Evolutionary conservation across 345 rosid genomes (phyloP).

Genomic region (Cochlearia excelsa): DNA sequence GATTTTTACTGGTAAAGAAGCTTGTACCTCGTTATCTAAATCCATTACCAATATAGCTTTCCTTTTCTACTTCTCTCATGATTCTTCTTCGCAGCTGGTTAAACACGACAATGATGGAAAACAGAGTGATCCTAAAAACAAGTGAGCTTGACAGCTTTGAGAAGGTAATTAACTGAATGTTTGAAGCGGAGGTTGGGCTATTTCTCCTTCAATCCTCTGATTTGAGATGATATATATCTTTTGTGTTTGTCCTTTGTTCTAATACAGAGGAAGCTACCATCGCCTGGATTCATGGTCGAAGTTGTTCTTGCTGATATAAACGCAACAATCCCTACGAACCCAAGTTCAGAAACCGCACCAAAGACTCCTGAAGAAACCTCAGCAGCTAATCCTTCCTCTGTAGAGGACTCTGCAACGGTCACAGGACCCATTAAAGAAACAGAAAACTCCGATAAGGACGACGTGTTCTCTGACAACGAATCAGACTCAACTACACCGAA

Average conservation of each 20-base stretch:
- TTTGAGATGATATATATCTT: conserved; percentile 5
- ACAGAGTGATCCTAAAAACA: conserved; percentile 59
- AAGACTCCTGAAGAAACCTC: conserved; percentile 46
- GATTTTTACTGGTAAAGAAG: conserved; percentile 79
- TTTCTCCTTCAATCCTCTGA: conserved; percentile 2
- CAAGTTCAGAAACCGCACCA: conserved; percentile 37
- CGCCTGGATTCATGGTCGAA: conserved; percentile 83
- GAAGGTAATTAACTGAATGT: conserved; percentile 47
- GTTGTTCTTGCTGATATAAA: conserved; percentile 57
- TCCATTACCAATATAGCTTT: conserved; percentile 1
- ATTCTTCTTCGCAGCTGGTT: conserved; percentile 54
- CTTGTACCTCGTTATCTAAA: conserved; percentile 5
- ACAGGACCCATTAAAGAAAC: conserved; percentile 44
- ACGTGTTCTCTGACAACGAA: conserved; percentile 74
- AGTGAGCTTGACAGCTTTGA: conserved; percentile 73
- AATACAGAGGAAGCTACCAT: conserved; percentile 78
- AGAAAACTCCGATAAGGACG: conserved; percentile 53
- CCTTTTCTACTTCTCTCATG: conserved; percentile 18
- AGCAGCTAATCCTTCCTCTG: conserved; percentile 34
- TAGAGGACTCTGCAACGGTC: conserved; percentile 35
- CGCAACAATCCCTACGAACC: conserved; percentile 34
- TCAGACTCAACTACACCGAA: conserved; percentile 35
- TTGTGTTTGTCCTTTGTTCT: conserved; percentile 20
- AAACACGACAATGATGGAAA: conserved; percentile 82
- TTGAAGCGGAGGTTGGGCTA: conserved; percentile 10